Evolutionary conservation across 1,139 yeast genomes (phyloP).

Genomic region (Sugiyamaella paludigena): DNA sequence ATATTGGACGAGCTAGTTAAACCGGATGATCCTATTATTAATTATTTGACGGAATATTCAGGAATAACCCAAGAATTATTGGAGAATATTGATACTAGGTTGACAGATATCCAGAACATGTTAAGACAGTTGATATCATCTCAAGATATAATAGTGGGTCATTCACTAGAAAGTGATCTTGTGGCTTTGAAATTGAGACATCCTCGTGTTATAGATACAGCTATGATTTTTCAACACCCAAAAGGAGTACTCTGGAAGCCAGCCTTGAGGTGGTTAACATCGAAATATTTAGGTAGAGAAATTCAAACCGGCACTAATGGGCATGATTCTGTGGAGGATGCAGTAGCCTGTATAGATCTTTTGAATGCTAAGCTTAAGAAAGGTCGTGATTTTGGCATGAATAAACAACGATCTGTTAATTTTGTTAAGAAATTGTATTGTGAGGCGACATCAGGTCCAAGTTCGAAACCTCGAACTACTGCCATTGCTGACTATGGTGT

Average conservation of each 20-base stretch:
- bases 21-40: conserved; percentile 69
- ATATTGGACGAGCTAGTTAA: conserved; percentile 72
- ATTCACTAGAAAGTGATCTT: conserved; percentile 88
- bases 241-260: conserved; percentile 81
- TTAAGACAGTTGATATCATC: conserved; percentile 63
- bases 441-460: conserved; percentile 4
- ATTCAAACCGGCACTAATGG: conserved; percentile 69
- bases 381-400: conserved; percentile 64
- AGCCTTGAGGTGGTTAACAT: conserved; percentile 65
- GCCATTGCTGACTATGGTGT: conserved; percentile 40
- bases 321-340: conserved; percentile 87
- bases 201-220: conserved; percentile 74
- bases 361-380: conserved; percentile 64
- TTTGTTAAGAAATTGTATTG: conserved; percentile 24
- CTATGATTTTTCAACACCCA: conserved; percentile 73
- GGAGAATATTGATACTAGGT: conserved; percentile 58
- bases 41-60: conserved; percentile 78
- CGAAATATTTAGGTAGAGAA: conserved; percentile 49
- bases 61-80: conserved; percentile 79
- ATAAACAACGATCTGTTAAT: conserved; percentile 17
- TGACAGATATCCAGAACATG: conserved; percentile 63
- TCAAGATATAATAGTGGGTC: conserved; percentile 69
- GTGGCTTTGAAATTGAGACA: conserved; percentile 79
- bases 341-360: conserved; percentile 74
- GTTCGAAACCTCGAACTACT: conserved; percentile 23